A percentile compares a stretch with the other conserved stretches of the same genome.
phyloP scores from a whole-genome alignment of 129 eudicot species.

The Artemisia argyi region DNA sequence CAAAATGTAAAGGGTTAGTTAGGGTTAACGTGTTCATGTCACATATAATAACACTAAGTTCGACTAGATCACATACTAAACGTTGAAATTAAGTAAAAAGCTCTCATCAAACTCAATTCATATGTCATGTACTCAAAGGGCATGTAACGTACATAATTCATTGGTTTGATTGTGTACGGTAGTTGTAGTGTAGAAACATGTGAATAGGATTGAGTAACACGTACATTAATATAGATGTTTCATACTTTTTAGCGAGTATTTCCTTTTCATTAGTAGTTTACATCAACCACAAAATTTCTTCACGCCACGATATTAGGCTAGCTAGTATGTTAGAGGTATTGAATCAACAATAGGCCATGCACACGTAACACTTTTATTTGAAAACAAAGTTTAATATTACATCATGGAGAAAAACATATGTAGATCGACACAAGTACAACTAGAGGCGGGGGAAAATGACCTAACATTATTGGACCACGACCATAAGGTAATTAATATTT shows the following conservation, averaged over 20 bases:
- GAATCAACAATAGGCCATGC: not conserved
- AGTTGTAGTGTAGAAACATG: too few relatives aligned
- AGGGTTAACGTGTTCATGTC: too few relatives aligned
- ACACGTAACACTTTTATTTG: not conserved
- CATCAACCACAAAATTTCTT: not conserved
- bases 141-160: too few relatives aligned
- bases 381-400: not conserved
- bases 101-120: too few relatives aligned
- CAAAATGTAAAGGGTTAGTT: too few relatives aligned
- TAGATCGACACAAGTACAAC: not conserved
- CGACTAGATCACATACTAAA: too few relatives aligned
- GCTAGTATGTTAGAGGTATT: not conserved
- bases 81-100: too few relatives aligned
- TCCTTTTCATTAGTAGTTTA: not conserved
- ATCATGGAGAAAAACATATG: constrained; percentile 15
- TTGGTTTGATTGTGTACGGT: too few relatives aligned
- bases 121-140: too few relatives aligned
- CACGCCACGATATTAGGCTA: not conserved
- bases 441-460: constrained; percentile 18
- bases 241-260: not conserved
- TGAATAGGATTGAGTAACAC: not conserved
- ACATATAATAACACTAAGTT: too few relatives aligned
- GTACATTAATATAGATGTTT: not conserved
- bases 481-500: not conserved
- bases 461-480: constrained; percentile 8